Conservation (phyloP, 2,329 filamentous ascomycete genomes). For the Aschersonia sp. region DNA sequence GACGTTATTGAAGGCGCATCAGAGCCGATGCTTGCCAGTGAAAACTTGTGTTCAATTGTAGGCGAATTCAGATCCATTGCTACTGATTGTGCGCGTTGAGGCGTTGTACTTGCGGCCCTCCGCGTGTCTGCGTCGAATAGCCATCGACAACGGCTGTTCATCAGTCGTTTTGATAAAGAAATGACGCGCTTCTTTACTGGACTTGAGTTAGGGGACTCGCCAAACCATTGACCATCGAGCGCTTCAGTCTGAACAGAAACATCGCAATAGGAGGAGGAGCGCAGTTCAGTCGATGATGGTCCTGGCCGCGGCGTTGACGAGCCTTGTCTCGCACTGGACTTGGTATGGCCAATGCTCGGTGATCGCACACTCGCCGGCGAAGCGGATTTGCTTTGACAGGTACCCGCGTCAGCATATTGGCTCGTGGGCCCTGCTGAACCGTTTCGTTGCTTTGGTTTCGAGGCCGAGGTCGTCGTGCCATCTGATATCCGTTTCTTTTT, state of each 20-base stretch:
- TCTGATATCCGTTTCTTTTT: conserved; percentile 52
- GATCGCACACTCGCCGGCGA: conserved; percentile 32
- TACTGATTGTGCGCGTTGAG: conserved; percentile 13
- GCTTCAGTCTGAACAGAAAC: conserved; percentile 39
- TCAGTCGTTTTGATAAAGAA: conserved; percentile 35
- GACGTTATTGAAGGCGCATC: conserved; percentile 12
- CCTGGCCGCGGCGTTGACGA: conserved; percentile 17
- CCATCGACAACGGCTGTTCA: conserved; percentile 30
- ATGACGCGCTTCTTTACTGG: conserved; percentile 33
- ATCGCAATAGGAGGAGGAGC: conserved; percentile 32
- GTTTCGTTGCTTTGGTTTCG: conserved; percentile 25
- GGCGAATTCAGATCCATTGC: conserved; percentile 27
- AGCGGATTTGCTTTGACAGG: conserved; percentile 36
- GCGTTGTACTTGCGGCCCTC: conserved; percentile 11
- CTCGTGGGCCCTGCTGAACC: conserved; percentile 19
- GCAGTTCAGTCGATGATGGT: conserved; percentile 22
- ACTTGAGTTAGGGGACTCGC: conserved; percentile 17
- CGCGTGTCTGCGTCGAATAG: conserved; percentile 22
- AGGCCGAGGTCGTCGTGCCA: conserved; percentile 22
- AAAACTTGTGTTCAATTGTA: conserved; percentile 14
- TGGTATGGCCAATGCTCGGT: conserved; percentile 15
- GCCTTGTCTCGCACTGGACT: conserved; percentile 14
- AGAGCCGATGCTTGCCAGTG: conserved; percentile 6
- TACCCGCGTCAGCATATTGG: conserved; percentile 37
- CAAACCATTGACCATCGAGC: conserved; percentile 38